These are phyloP conservation scores for Aquilaria malaccensis DNA, from an alignment of 345 rosid genomes.

Conservation along the genomic window DNA sequence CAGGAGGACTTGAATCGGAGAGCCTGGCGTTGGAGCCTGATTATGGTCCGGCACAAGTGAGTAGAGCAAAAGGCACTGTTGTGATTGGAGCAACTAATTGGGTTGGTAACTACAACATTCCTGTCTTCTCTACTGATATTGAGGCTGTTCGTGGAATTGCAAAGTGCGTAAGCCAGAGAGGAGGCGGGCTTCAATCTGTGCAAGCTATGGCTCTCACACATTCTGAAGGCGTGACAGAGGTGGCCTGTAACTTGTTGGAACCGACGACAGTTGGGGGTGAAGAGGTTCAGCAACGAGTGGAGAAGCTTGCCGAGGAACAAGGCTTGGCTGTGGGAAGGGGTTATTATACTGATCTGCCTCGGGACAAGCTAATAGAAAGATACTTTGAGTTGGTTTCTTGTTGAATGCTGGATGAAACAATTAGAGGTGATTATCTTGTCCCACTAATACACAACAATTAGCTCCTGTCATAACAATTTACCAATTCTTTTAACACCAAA, in stretches of 20 bases:
- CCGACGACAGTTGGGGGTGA: constrained; percentile 70
- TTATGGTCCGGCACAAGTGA: constrained; percentile 52
- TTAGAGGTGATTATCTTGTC: too few species aligned
- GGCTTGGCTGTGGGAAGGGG: constrained; percentile 66
- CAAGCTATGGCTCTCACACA: constrained; percentile 92
- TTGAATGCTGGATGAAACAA: constrained; percentile 7
- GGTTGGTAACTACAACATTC: constrained; percentile 87
- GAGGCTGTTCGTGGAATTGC: constrained; percentile 55
- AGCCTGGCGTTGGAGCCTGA: constrained; percentile 53
- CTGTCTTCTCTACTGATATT: constrained; percentile 48
- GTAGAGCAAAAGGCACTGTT: constrained; percentile 50
- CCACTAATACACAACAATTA: too few species aligned
- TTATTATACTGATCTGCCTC: constrained; percentile 71
- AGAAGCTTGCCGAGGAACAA: constrained; percentile 51
- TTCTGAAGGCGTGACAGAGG: constrained; percentile 55
- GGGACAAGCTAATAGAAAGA: constrained; percentile 42
- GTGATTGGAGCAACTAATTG: constrained; percentile 70
- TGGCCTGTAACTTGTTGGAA: constrained; percentile 82
- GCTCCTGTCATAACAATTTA: too few species aligned
- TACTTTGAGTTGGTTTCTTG: constrained; percentile 31
- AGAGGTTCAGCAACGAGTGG: constrained; percentile 64
- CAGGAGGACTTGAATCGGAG: constrained; percentile 50
- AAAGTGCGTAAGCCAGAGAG: constrained; percentile 61
- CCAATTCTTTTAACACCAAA: too few species aligned
- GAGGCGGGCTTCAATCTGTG: constrained; percentile 79